Conservation (phyloP, 257 asterid species). For the Coffea canephora region DNA sequence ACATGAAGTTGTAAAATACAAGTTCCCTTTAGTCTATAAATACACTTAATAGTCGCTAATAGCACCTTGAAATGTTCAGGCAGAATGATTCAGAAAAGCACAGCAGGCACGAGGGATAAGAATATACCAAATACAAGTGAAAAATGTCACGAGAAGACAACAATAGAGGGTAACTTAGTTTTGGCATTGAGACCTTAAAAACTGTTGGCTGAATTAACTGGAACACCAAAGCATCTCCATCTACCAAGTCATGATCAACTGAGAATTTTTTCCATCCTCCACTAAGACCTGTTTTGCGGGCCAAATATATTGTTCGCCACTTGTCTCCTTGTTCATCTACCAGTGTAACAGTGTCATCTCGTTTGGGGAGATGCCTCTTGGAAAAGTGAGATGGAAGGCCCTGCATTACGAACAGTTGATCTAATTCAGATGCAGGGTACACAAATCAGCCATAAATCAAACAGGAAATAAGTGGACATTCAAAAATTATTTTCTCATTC, state of each 20-base stretch:
- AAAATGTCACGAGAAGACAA: neutral
- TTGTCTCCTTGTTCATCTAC: constrained; percentile 68
- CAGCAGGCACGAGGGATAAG: neutral
- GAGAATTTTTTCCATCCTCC: constrained; percentile 94
- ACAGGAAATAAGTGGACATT: neutral
- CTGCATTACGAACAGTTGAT: constrained; percentile 33
- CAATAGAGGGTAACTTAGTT: neutral
- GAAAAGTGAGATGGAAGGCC: constrained; percentile 67
- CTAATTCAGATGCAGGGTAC: neutral
- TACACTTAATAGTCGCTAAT: neutral
- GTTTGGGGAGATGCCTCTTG: constrained; percentile 58
- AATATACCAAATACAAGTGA: neutral
- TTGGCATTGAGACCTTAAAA: constrained; percentile 44
- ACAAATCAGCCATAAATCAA: neutral
- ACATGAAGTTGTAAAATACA: neutral
- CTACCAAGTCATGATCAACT: constrained; percentile 75
- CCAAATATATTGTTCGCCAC: constrained; percentile 67
- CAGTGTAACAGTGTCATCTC: constrained; percentile 50
- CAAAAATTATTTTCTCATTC: neutral
- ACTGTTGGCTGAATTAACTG: constrained; percentile 53
- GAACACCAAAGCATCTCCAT: constrained; percentile 82
- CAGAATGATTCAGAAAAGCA: neutral
- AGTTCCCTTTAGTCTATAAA: neutral
- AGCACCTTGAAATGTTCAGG: neutral
- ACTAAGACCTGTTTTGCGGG: constrained; percentile 74